Evolutionary conservation across 768 basidiomycete species (phyloP).

Genomic region (Rhodosporidiobolus sp.): DNA sequence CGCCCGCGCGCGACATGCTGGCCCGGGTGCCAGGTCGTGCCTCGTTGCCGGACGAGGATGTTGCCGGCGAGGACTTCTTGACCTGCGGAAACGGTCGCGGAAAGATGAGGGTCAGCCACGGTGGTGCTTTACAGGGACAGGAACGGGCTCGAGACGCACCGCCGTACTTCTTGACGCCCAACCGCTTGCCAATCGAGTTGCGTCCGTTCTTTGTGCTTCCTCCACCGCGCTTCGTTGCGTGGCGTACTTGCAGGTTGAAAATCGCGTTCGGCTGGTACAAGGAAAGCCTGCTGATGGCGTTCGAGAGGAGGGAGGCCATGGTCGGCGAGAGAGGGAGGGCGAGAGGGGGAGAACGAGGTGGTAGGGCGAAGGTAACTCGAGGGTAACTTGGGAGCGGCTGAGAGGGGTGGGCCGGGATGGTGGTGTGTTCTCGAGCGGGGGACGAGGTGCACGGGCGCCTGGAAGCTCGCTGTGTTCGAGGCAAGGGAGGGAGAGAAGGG

Average conservation of each 20-base stretch:
- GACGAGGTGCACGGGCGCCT: no score
- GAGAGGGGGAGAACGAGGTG: no score
- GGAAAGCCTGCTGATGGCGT: no score
- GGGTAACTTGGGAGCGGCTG: no score
- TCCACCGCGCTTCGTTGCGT: conserved; percentile 90
- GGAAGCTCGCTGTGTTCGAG: no score
- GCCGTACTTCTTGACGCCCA: conserved; percentile 95
- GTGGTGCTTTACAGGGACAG: conserved; percentile 3
- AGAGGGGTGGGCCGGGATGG: no score
- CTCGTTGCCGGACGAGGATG: conserved; percentile 93
- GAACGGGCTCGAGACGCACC: conserved; percentile 55
- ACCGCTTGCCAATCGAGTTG: conserved; percentile 83
- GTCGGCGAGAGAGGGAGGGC: no score
- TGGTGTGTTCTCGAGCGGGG: no score
- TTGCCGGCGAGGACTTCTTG: conserved; percentile 89
- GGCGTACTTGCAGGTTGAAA: not conserved
- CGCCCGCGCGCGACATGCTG: conserved; percentile 91
- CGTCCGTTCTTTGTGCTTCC: conserved; percentile 91
- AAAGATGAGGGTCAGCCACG: not conserved
- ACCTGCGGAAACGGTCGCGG: conserved; percentile 55
- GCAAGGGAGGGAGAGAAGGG: no score
- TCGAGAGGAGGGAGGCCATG: no score
- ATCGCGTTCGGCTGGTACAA: no score
- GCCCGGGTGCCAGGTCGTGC: conserved; percentile 86
- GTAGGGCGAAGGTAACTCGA: no score